Conservation (phyloP, 1,139 yeast species). For the Candida frijolesensis region DNA sequence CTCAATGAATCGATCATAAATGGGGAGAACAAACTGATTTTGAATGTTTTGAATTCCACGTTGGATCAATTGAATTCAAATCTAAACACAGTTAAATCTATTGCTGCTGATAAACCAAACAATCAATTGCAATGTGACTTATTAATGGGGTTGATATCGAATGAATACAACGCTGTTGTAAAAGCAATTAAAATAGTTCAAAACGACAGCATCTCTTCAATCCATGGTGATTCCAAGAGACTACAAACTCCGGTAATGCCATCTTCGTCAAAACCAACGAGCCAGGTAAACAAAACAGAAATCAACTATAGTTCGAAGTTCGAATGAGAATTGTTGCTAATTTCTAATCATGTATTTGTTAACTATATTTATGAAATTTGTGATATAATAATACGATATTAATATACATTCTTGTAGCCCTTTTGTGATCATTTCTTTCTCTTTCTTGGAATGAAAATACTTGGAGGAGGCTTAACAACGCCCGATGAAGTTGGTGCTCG, state of each 20-base stretch:
- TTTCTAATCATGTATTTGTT: neutral
- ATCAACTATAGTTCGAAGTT: constrained; percentile 2
- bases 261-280: constrained; percentile 11
- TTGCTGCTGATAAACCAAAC: neutral
- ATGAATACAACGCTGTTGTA: constrained; percentile 12
- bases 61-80: constrained; percentile 6
- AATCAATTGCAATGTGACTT: neutral
- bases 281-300: constrained; percentile 10
- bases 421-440: constrained; percentile 9
- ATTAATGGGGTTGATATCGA: constrained; percentile 4
- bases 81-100: neutral
- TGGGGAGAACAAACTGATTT: constrained; percentile 3
- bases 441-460: constrained; percentile 22
- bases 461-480: constrained; percentile 18
- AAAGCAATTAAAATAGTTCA: constrained; percentile 13
- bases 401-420: neutral
- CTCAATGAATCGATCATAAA: constrained; percentile 20
- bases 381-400: neutral
- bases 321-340: neutral
- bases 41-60: constrained; percentile 11
- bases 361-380: neutral
- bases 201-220: neutral
- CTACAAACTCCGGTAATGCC: constrained; percentile 7
- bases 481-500: constrained; percentile 21
- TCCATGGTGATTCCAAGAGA: neutral